These are phyloP conservation scores for Xylaria palmicola DNA, from an alignment of 495 filamentous ascomycete species.

Conservation along the genomic window DNA sequence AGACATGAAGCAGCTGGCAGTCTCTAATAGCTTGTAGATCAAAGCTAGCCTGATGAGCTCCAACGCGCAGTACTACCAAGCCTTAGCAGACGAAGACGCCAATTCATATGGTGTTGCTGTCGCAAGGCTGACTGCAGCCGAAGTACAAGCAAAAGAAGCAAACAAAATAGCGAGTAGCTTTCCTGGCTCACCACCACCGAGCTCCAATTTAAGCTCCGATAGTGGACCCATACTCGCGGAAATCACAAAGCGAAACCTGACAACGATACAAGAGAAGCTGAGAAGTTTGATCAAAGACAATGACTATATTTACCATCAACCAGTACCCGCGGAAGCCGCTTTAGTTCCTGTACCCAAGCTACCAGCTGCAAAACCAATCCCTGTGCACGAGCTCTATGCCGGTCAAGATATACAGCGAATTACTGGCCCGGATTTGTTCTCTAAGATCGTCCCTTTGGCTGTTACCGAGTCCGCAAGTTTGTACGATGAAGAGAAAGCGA, in stretches of 20 bases:
- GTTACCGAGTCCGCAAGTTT: constrained; percentile 95
- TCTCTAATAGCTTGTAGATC: constrained; percentile 44
- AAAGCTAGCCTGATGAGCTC: constrained; percentile 85
- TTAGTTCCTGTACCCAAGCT: constrained; percentile 83
- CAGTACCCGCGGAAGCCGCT: constrained; percentile 78
- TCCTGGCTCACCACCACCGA: constrained; percentile 73
- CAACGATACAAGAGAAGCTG: constrained; percentile 77
- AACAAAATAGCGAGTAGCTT: constrained; percentile 75
- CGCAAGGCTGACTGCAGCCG: constrained; percentile 77
- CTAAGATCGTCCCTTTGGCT: constrained; percentile 92
- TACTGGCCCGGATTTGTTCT: constrained; percentile 95
- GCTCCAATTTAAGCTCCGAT: constrained; percentile 80
- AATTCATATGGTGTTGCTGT: constrained; percentile 86
- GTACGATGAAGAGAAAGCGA: constrained; percentile 98
- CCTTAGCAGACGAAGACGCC: constrained; percentile 83
- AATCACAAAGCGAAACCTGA: constrained; percentile 76
- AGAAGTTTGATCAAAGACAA: constrained; percentile 83
- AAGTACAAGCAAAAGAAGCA: constrained; percentile 71
- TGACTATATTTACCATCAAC: constrained; percentile 97
- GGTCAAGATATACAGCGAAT: constrained; percentile 96
- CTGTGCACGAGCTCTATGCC: constrained; percentile 93
- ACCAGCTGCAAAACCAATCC: constrained; percentile 95
- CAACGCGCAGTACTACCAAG: constrained; percentile 91
- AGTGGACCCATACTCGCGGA: constrained; percentile 70
- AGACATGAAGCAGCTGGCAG: not conserved